phyloP scores from a whole-genome alignment of 2,329 filamentous ascomycete species.

The Cercospora beticola region DNA sequence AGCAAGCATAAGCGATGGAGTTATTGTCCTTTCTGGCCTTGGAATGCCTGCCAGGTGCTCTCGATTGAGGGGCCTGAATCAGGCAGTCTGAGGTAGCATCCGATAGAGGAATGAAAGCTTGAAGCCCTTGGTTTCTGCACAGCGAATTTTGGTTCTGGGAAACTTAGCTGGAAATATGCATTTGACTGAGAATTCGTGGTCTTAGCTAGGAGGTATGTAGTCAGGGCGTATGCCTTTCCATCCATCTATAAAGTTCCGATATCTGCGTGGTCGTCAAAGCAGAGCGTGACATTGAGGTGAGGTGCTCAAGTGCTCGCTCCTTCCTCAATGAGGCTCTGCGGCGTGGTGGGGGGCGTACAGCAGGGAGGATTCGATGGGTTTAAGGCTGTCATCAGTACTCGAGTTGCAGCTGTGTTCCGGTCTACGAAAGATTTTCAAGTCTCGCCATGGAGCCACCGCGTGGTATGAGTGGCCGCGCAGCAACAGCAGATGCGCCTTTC shows the following conservation, averaged over 20 bases:
- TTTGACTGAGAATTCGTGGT: no score
- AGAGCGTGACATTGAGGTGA: neutral
- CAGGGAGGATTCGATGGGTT: neutral
- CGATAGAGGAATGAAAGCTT: neutral
- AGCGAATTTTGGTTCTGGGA: no score
- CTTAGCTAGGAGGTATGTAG: no score
- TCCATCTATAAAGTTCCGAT: no score
- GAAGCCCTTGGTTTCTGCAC: no score
- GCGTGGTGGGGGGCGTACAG: neutral
- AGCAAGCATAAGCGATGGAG: constrained; percentile 8
- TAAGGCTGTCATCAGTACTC: neutral
- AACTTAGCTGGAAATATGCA: no score
- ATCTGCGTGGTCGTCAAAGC: no score
- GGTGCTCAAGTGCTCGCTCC: neutral
- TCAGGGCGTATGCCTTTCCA: no score
- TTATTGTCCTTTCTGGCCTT: neutral
- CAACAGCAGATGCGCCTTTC: neutral
- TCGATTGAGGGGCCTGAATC: no score
- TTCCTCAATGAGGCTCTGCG: neutral
- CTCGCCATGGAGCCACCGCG: neutral
- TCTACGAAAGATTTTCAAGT: fast-evolving
- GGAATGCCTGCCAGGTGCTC: no score
- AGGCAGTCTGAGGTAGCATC: neutral
- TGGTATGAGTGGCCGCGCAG: neutral
- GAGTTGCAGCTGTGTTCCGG: neutral